Evolutionary conservation across 768 basidiomycete species (phyloP).

Genomic region (Collybiopsis confluens): DNA sequence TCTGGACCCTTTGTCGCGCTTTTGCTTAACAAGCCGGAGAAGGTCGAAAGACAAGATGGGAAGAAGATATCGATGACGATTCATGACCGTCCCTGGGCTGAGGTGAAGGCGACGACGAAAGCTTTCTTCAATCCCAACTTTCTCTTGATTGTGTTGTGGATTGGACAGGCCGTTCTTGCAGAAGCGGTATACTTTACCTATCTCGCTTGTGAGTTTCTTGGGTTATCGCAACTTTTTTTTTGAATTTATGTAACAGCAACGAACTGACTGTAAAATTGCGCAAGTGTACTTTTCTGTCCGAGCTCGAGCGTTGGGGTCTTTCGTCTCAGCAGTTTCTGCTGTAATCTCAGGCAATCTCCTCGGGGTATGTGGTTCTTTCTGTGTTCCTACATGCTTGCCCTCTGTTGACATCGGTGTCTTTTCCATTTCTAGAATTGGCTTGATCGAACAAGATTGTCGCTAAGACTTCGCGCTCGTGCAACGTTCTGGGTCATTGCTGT

Average conservation of each 20-base stretch:
- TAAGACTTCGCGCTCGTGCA: slow-evolving; percentile 2
- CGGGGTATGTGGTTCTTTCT: neutral
- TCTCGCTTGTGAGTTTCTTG: neutral
- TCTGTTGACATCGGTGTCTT: neutral
- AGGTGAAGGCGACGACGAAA: neutral
- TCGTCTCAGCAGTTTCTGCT: slow-evolving; percentile 8
- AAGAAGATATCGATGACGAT: neutral
- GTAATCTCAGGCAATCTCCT: slow-evolving; percentile 4
- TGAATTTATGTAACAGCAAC: neutral
- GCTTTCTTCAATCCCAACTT: neutral
- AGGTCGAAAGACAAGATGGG: slow-evolving; percentile 3
- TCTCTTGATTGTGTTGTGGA: neutral
- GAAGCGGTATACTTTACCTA: neutral
- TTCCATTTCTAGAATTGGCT: too few species aligned
- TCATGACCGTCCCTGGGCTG: neutral
- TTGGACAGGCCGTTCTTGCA: neutral
- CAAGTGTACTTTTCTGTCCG: slow-evolving; percentile 4
- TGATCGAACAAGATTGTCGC: neutral
- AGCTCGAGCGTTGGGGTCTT: slow-evolving; percentile 9
- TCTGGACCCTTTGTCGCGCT: neutral
- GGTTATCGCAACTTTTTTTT: too few species aligned
- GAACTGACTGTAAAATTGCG: neutral
- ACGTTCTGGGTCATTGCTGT: slow-evolving; percentile 2
- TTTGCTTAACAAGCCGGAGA: neutral
- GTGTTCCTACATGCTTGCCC: neutral